phyloP scores from a whole-genome alignment of 305 asterid genomes.

The Plantago lanceolata region DNA sequence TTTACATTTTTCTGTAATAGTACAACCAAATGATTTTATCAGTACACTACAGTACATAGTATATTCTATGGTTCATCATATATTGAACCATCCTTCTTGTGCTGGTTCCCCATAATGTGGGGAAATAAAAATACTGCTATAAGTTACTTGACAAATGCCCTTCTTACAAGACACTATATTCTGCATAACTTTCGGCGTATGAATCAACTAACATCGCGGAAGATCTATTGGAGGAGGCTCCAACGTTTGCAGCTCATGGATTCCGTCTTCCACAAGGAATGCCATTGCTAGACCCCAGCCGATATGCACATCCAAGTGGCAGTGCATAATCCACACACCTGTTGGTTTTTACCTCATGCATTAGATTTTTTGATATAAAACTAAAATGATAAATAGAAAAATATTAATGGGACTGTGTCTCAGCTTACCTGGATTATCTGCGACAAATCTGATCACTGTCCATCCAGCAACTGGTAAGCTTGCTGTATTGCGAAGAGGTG shows the following conservation, averaged over 20 bases:
- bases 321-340: slow-evolving; percentile 80
- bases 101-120: no score
- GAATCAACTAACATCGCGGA: slow-evolving; percentile 38
- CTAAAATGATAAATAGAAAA: not conserved
- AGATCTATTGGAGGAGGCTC: slow-evolving; percentile 65
- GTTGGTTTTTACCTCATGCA: slow-evolving; percentile 17
- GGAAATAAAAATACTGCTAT: no score
- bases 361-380: not conserved
- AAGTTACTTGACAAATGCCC: no score
- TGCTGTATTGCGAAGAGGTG: slow-evolving; percentile 65
- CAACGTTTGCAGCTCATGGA: slow-evolving; percentile 45
- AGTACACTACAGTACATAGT: no score
- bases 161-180: no score
- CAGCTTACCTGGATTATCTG: slow-evolving; percentile 79
- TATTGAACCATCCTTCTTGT: no score
- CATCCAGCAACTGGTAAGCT: slow-evolving; percentile 86
- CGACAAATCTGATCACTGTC: slow-evolving; percentile 72
- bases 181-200: no score
- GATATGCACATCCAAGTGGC: slow-evolving; percentile 72
- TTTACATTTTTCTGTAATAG: no score
- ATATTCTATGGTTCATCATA: no score
- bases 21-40: no score
- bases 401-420: not conserved
- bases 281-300: slow-evolving; percentile 66
- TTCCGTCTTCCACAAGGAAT: slow-evolving; percentile 70